phyloP scores from a whole-genome alignment of 176 grass and related monocot species.

The Musa beccarii region DNA sequence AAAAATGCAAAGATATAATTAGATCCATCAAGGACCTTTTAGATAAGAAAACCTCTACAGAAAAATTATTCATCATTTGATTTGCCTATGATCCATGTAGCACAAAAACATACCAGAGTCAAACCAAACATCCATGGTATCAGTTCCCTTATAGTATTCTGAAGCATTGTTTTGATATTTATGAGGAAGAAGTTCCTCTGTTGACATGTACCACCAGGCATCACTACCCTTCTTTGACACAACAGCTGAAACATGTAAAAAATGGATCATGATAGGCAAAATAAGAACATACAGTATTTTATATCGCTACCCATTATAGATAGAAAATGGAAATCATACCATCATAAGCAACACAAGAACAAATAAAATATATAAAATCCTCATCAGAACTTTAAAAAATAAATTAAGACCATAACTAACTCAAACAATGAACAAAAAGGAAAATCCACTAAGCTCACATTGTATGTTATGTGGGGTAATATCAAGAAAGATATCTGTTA shows the following conservation, averaged over 20 bases:
- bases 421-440: not conserved
- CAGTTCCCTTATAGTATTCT: slow-evolving; percentile 83
- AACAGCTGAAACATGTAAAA: slow-evolving; percentile 46
- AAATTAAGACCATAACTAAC: not conserved
- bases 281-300: slow-evolving; percentile 5
- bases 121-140: slow-evolving; percentile 99
- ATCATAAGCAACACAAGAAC: not conserved
- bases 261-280: slow-evolving; percentile 1
- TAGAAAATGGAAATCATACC: slow-evolving; percentile 22
- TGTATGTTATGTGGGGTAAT: too few relatives aligned
- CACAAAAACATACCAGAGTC: slow-evolving; percentile 59
- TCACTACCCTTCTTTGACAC: slow-evolving; percentile 77
- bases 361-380: slow-evolving; percentile 1
- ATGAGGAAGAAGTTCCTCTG: slow-evolving; percentile 80
- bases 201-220: slow-evolving; percentile 97
- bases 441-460: not conserved
- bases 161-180: slow-evolving; percentile 69
- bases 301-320: slow-evolving; percentile 41
- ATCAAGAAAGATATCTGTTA: too few relatives aligned
- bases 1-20: not conserved
- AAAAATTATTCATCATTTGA: not conserved
- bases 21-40: not conserved
- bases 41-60: not conserved
- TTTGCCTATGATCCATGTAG: not conserved
- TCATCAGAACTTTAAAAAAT: not conserved